phyloP scores from a whole-genome alignment of 2,329 filamentous ascomycete species.

The Endocalyx cinctus region DNA sequence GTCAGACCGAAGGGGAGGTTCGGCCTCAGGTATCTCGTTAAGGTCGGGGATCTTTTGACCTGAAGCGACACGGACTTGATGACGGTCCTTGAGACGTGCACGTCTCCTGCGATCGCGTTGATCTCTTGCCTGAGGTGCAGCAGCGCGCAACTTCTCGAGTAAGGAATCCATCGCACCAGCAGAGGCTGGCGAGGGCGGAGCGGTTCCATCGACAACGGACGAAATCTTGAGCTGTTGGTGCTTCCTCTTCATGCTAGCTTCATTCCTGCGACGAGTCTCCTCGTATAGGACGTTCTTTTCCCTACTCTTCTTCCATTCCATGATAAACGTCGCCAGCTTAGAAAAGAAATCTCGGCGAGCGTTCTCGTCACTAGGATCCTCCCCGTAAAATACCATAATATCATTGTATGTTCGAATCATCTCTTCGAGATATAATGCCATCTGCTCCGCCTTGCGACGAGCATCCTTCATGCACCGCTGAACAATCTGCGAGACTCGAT shows the following conservation, averaged over 20 bases:
- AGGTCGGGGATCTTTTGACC: slow-evolving; percentile 82
- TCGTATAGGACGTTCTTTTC: slow-evolving; percentile 87
- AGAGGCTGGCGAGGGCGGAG: slow-evolving; percentile 61
- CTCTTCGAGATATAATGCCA: slow-evolving; percentile 88
- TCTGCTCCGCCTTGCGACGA: slow-evolving; percentile 89
- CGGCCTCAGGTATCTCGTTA: slow-evolving; percentile 56
- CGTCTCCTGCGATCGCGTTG: slow-evolving; percentile 83
- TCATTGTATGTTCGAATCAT: slow-evolving; percentile 90
- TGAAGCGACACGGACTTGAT: slow-evolving; percentile 84
- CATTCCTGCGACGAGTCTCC: slow-evolving; percentile 78
- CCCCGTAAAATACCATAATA: slow-evolving; percentile 94
- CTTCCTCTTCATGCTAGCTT: slow-evolving; percentile 90
- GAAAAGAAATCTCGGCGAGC: slow-evolving; percentile 92
- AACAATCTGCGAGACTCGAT: slow-evolving; percentile 86
- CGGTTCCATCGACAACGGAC: no score
- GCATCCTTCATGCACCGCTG: slow-evolving; percentile 96
- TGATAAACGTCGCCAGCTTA: slow-evolving; percentile 85
- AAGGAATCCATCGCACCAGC: slow-evolving; percentile 95
- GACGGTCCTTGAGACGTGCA: slow-evolving; percentile 82
- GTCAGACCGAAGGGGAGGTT: slow-evolving; percentile 32
- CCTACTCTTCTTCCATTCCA: slow-evolving; percentile 92
- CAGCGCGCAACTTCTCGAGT: slow-evolving; percentile 89
- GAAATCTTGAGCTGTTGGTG: slow-evolving; percentile 62
- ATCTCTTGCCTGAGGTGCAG: slow-evolving; percentile 83
- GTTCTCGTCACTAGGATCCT: slow-evolving; percentile 87